phyloP scores from a whole-genome alignment of 2,329 filamentous ascomycete genomes.

The Exserohilum rostratum region DNA sequence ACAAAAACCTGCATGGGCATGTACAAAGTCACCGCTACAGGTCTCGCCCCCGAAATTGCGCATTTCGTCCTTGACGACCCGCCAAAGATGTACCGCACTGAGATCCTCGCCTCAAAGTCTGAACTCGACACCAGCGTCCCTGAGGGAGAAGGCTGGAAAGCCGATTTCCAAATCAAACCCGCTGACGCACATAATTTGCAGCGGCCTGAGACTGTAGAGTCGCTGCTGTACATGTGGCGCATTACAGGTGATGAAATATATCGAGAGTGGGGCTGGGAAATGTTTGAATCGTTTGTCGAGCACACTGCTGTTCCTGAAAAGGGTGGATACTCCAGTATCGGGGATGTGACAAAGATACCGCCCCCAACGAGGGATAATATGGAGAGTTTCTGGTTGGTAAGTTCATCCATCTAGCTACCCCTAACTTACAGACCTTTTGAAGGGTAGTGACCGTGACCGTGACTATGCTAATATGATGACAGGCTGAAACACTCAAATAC shows the following conservation, averaged over 20 bases:
- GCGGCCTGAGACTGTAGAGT: constrained; percentile 95
- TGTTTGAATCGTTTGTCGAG: constrained; percentile 91
- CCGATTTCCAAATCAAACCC: constrained; percentile 80
- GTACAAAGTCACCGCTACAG: constrained; percentile 88
- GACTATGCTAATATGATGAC: not conserved
- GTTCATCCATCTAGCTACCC: constrained; percentile 47
- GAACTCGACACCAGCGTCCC: constrained; percentile 33
- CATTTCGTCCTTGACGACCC: constrained; percentile 81
- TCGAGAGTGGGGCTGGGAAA: constrained; percentile 97
- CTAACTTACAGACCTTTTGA: no score
- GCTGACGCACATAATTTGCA: constrained; percentile 93
- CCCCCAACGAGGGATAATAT: constrained; percentile 82
- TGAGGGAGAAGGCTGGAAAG: constrained; percentile 68
- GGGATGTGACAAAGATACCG: constrained; percentile 74
- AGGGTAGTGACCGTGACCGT: no score
- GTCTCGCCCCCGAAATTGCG: constrained; percentile 92
- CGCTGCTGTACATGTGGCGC: constrained; percentile 97
- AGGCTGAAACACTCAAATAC: constrained; percentile 97
- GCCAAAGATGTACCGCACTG: constrained; percentile 62
- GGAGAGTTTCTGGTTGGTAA: constrained; percentile 97
- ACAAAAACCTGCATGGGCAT: constrained; percentile 99
- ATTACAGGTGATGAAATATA: constrained; percentile 91
- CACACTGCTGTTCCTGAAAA: constrained; percentile 80
- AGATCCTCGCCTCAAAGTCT: constrained; percentile 54
- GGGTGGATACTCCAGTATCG: constrained; percentile 81